Evolutionary conservation across 768 basidiomycete species (phyloP).

Genomic region (Fomitopsis pulvina): DNA sequence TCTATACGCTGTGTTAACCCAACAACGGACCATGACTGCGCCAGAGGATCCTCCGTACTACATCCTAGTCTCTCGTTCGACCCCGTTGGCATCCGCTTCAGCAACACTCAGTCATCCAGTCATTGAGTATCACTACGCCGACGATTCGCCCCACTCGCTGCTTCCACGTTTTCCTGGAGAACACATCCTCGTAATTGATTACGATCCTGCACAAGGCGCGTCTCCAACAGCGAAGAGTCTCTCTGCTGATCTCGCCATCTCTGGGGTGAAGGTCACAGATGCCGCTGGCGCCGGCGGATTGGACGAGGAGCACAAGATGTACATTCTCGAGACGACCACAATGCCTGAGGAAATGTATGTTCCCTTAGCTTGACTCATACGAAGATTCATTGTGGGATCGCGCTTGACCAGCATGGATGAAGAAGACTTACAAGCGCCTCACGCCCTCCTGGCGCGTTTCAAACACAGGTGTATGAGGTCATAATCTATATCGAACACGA

Average conservation of each 20-base stretch:
- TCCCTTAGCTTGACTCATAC: not conserved
- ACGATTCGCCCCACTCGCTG: constrained; percentile 65
- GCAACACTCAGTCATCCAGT: constrained; percentile 54
- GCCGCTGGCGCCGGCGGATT: constrained; percentile 65
- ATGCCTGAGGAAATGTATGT: constrained; percentile 45
- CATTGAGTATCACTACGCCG: constrained; percentile 78
- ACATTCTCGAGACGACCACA: constrained; percentile 60
- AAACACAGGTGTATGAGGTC: constrained; percentile 49
- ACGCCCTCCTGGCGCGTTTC: constrained; percentile 50
- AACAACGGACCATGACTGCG: not conserved
- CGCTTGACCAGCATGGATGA: constrained; percentile 10
- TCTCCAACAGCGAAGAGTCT: constrained; percentile 46
- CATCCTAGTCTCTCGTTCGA: constrained; percentile 57
- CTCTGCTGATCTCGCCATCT: constrained; percentile 40
- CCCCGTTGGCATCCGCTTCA: constrained; percentile 34
- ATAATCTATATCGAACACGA: constrained; percentile 6
- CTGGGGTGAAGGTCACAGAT: constrained; percentile 59
- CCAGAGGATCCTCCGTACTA: constrained; percentile 49
- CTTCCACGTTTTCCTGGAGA: constrained; percentile 55
- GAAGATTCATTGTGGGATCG: not conserved
- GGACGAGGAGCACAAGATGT: constrained; percentile 49
- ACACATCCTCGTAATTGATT: constrained; percentile 70
- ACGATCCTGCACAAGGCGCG: constrained; percentile 37
- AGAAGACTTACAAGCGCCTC: constrained; percentile 35
- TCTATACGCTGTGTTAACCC: not conserved